Base-by-base conservation (phyloP, 495 filamentous ascomycete genomes). In the Annulohypoxylon moriforme region DNA sequence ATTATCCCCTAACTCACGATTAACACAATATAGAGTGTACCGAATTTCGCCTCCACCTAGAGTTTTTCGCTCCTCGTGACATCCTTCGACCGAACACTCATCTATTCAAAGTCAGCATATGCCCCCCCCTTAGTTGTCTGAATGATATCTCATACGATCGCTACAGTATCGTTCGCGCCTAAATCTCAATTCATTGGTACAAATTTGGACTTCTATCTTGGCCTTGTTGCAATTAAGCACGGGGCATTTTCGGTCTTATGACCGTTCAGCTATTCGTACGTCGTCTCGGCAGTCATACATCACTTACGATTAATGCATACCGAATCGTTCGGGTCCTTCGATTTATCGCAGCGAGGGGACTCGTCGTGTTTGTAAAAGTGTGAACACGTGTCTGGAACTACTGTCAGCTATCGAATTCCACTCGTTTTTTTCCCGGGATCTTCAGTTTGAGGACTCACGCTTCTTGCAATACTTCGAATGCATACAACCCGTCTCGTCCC, bases 21-120 rank as follows among this genome's bases (percentile, higher is more conserved):
- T 34, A 14, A 60, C 61, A 34, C 79, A 81, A 27, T 58, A 78
- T 8, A n/a, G 33, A 0, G 62, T 68, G n/a, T 78, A 80, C 70
- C 67, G 1, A 55, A 9, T 10, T 40, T 24, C n/a, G 5, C 27
- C 33, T 10, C 4, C 8, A n/a, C 55, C 10, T 3, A 31, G 11
- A 31, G 13, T 22, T 25, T 2, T 27, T 24, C 71, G 52, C 59
- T 34, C 0, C 1, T 68, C 11, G 16, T 27, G 22, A 34, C 64
- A 72, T 2, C 3, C 34, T 2, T 6, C 7, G 11, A 6, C 0
- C 14, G 22, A 18, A 18, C 69, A 72, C 18, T 55, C 67, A 44
- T 72, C 69, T 72, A 40, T 55, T 10, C n/a, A 18, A 53, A 3
- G 25, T 72, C 16, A 68, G 53, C 22, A 13, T n/a, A 10, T 40